A percentile compares a stretch with the other conserved stretches of the same genome.
phyloP scores from a whole-genome alignment of 352 stramenopile genomes.

The Blastocystis sp. region DNA sequence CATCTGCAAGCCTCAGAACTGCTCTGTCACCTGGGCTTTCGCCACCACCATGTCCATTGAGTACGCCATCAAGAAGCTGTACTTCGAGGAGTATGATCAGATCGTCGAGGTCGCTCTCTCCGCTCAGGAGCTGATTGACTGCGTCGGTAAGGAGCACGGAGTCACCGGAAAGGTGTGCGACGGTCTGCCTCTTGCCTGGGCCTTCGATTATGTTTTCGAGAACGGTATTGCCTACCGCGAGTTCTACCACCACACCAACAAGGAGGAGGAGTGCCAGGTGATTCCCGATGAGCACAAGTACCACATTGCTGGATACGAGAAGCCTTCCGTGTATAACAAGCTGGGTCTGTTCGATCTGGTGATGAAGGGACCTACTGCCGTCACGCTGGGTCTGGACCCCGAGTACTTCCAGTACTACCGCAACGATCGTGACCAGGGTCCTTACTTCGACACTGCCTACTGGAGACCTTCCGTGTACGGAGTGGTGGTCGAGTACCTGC shows the following conservation, averaged over 20 bases:
- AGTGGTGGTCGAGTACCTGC: no score
- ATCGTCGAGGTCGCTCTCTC: not conserved
- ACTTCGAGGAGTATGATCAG: not conserved
- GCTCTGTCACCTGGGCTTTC: not conserved
- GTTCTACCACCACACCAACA: not conserved
- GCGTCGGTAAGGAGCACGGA: not conserved
- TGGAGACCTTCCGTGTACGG: no score
- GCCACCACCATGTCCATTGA: not conserved
- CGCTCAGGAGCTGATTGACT: constrained; percentile 8
- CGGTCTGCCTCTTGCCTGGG: not conserved
- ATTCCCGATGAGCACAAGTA: no score
- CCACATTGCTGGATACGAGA: not conserved
- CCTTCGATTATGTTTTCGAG: not conserved
- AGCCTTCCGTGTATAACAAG: not conserved
- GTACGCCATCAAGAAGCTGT: constrained; percentile 15
- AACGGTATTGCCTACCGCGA: not conserved
- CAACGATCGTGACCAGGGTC: no score
- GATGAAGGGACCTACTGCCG: not conserved
- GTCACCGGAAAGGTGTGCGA: not conserved
- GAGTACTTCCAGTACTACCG: no score
- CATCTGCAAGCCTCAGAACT: not conserved
- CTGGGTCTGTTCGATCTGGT: not conserved
- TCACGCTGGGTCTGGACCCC: not conserved
- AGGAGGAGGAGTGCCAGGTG: not conserved
- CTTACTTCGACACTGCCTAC: not conserved